phyloP scores from a whole-genome alignment of 2,329 filamentous ascomycete genomes.

The Didymella glomerata region DNA sequence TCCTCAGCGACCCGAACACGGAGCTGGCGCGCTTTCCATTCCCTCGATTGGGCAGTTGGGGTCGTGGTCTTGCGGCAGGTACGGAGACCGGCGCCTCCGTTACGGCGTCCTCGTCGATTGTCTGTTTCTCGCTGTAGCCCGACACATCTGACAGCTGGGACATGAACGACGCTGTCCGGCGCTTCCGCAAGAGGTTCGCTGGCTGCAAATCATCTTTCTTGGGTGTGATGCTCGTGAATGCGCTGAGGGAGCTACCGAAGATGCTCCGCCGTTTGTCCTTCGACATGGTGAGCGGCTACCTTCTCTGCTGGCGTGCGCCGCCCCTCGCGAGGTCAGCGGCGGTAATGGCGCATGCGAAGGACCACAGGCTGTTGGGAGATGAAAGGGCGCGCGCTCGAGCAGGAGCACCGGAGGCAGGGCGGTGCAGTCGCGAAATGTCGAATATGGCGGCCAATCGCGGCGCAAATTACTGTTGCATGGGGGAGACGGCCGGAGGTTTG shows the following conservation, averaged over 20 bases:
- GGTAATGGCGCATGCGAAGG: conserved; percentile 34
- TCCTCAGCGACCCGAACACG: conserved; percentile 67
- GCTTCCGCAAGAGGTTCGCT: conserved; percentile 49
- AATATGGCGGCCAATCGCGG: conserved; percentile 23
- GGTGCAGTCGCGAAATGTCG: conserved; percentile 15
- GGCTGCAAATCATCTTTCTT: conserved; percentile 48
- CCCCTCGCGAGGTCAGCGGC: conserved; percentile 42
- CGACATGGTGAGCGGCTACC: conserved; percentile 42
- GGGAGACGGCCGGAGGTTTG: conserved; percentile 16
- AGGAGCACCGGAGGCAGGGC: conserved; percentile 3
- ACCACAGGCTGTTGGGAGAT: conserved; percentile 21
- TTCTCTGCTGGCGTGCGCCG: conserved; percentile 32
- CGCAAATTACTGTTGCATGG: conserved; percentile 23
- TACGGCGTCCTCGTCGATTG: conserved; percentile 24
- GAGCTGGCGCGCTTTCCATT: conserved; percentile 52
- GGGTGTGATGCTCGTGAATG: conserved; percentile 39
- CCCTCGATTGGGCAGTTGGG: conserved; percentile 32
- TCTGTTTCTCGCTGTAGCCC: conserved; percentile 32
- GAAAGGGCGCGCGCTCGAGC: conserved; percentile 12
- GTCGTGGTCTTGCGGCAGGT: conserved; percentile 21
- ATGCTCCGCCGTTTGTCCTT: conserved; percentile 50
- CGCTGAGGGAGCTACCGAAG: conserved; percentile 47
- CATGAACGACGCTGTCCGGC: conserved; percentile 48
- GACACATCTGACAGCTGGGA: conserved; percentile 44
- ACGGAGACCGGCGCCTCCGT: conserved; percentile 24